These are phyloP conservation scores for Bisporella sp. DNA, from an alignment of 2,329 filamentous ascomycete species.

Conservation along the genomic window DNA sequence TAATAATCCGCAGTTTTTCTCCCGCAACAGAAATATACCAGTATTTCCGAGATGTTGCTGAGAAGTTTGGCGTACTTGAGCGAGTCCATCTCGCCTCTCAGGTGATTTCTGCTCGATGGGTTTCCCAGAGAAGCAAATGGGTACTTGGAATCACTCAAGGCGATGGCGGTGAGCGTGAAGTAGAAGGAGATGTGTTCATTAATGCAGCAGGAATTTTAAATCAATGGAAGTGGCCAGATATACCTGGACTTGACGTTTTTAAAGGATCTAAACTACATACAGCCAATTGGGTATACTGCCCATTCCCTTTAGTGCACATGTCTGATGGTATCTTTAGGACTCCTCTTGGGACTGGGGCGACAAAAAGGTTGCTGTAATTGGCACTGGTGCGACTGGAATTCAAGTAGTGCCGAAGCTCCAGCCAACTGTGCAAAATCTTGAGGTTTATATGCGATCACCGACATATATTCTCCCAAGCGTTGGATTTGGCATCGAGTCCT, in stretches of 20 bases:
- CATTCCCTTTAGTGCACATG: neutral
- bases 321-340: too few species aligned
- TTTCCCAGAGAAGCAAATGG: conserved; percentile 35
- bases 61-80: conserved; percentile 28
- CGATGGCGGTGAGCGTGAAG: conserved; percentile 22
- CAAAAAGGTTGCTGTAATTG: conserved; percentile 31
- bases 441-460: too few species aligned
- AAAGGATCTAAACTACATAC: conserved; percentile 37
- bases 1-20: conserved; percentile 24
- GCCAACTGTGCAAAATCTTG: conserved; percentile 10
- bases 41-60: conserved; percentile 29
- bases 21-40: conserved; percentile 31
- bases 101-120: conserved; percentile 37
- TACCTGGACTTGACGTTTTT: conserved; percentile 39
- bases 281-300: conserved; percentile 31
- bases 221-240: conserved; percentile 34
- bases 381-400: conserved; percentile 30
- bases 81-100: conserved; percentile 37
- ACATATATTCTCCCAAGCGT: conserved; percentile 2
- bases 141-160: conserved; percentile 28
- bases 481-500: conserved; percentile 36
- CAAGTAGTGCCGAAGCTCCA: conserved; percentile 30
- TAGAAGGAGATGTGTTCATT: conserved; percentile 37
- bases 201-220: conserved; percentile 43
- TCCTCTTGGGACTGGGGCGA: neutral